Base-by-base conservation (phyloP, 805 yeast species). In the Yamadazyma insecticola region DNA sequence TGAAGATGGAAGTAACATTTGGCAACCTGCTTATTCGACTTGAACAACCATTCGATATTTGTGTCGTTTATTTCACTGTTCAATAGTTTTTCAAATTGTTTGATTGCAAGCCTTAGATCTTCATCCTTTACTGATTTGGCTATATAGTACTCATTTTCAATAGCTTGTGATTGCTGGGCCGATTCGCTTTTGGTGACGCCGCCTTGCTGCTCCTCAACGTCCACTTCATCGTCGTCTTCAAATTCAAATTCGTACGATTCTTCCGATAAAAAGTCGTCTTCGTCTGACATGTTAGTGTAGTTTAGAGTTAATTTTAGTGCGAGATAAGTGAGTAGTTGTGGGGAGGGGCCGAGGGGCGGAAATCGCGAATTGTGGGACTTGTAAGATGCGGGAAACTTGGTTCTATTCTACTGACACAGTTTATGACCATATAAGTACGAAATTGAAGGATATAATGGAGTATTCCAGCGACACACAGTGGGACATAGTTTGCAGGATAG, bases 231-330 rank as follows among this genome's bases (percentile, higher is more conserved):
- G 13, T 51, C 62, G 8, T 55, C 63, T 26, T 60, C 66, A 28
- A 62, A 61, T 33, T 63, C 69, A 30, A 61, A 61, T 31, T 63
- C 68, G 33, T 60, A 62, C 15, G 66, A 60, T 36, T 62, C 69
- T 30, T 63, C 65, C 1, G 63, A 60, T 29, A 48, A n/a, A n/a
- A n/a, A 43, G 40, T 41, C 60, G 15, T 55, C 63, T 19, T 59
- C 64, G 30, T 61, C 63, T 9, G 65, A 58, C 63, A 60, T 59
- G 26, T 17, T 36, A 14, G 7, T 10, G 21, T 18, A 7, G 21
- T 18, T 7, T 7, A 7, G 21, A 18, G 10, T 10, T 18, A 10
- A 18, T 18, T 10, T 7, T 7, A 10, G 21, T 18, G 7, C 9
- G 9, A 18, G 21, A 18, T 18, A 10, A 18, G 10, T 7, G 10